A percentile compares a stretch with the other conserved stretches of the same genome.
Evolutionary conservation across 2,329 filamentous ascomycete species (phyloP).

Genomic region (Tolypocladium endophyticum): DNA sequence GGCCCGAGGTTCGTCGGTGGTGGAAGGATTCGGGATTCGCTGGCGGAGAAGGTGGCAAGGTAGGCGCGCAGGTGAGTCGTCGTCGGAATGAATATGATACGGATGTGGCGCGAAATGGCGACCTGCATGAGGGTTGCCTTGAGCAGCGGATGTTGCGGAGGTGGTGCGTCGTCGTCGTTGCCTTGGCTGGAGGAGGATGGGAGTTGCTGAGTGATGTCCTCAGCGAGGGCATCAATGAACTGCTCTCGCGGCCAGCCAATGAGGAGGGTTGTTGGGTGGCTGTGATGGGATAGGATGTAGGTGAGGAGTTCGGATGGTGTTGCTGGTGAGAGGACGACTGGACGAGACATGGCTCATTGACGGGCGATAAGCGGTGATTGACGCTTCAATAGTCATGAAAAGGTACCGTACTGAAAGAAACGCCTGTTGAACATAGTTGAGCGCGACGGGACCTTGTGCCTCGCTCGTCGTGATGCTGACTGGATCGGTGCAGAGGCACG

Average conservation of each 20-base stretch:
- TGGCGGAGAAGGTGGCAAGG: conserved; percentile 44
- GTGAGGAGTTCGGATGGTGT: conserved; percentile 53
- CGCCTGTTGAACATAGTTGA: neutral
- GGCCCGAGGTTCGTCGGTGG: conserved; percentile 16
- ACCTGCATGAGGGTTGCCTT: conserved; percentile 59
- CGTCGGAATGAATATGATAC: conserved; percentile 62
- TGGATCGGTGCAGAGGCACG: neutral
- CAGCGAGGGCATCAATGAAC: conserved; percentile 52
- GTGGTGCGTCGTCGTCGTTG: neutral
- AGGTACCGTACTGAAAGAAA: neutral
- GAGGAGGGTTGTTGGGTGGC: conserved; percentile 54
- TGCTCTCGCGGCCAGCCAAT: conserved; percentile 55
- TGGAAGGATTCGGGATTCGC: conserved; percentile 23
- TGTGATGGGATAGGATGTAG: conserved; percentile 47
- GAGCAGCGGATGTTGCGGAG: conserved; percentile 30
- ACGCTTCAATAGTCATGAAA: neutral
- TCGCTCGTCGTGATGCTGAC: neutral
- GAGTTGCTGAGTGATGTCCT: conserved; percentile 28
- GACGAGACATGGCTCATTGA: conserved; percentile 5
- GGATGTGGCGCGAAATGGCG: conserved; percentile 57
- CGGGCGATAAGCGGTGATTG: neutral
- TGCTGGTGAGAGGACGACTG: conserved; percentile 39
- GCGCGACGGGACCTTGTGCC: no score
- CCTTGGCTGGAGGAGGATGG: neutral
- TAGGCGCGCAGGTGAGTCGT: conserved; percentile 70